A percentile compares a stretch with the other conserved stretches of the same genome.
These are phyloP conservation scores for Zangia roseola DNA, from an alignment of 768 basidiomycete species.

Conservation along the genomic window DNA sequence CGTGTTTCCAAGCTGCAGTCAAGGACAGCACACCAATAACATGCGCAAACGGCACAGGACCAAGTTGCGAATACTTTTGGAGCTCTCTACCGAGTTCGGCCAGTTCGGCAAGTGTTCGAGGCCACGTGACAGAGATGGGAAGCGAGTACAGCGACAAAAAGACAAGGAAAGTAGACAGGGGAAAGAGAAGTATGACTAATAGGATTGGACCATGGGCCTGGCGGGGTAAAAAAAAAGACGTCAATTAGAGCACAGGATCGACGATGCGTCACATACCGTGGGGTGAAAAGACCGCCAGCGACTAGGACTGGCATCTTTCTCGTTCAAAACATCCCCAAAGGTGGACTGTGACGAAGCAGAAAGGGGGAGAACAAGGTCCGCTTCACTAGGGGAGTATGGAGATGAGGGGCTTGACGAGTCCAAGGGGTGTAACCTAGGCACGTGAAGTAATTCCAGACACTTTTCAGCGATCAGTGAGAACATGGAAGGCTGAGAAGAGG, in stretches of 20 bases:
- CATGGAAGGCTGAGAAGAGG: constrained; percentile 42
- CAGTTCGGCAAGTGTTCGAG: constrained; percentile 70
- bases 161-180: constrained; percentile 60
- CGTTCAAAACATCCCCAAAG: constrained; percentile 43
- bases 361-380: constrained; percentile 53
- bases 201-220: constrained; percentile 62
- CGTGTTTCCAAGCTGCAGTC: constrained; percentile 92
- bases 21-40: constrained; percentile 81
- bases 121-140: constrained; percentile 75
- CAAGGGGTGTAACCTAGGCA: constrained; percentile 38
- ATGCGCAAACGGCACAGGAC: constrained; percentile 61
- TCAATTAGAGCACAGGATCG: constrained; percentile 9
- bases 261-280: constrained; percentile 30
- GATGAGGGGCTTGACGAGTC: constrained; percentile 48
- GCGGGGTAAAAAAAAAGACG: background rate
- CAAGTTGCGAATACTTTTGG: constrained; percentile 75
- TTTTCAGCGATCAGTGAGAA: constrained; percentile 49
- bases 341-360: constrained; percentile 50
- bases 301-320: constrained; percentile 35
- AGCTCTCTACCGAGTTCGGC: constrained; percentile 74
- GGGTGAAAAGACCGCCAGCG: constrained; percentile 32
- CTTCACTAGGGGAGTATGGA: constrained; percentile 36
- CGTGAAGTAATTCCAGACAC: constrained; percentile 53
- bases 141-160: constrained; percentile 49
- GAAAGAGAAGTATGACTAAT: constrained; percentile 67